phyloP scores from a whole-genome alignment of 306 rosid genomes.

The Carpinus viminea region DNA sequence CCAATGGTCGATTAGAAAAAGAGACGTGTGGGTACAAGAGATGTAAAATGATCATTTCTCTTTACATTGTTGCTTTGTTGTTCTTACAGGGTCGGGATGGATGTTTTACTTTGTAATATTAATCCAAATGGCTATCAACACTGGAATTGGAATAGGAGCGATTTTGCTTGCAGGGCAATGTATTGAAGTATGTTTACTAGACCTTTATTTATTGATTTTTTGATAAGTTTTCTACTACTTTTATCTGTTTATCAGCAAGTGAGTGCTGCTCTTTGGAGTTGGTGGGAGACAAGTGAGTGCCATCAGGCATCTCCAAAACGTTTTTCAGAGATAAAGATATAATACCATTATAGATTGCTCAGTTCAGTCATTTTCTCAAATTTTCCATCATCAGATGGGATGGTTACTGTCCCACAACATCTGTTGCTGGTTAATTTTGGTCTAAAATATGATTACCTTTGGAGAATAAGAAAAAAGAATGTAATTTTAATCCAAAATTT shows the following conservation, averaged over 20 bases:
- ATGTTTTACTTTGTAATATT: slow-evolving; percentile 88
- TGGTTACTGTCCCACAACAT: not conserved
- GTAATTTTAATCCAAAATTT: not conserved
- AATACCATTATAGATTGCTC: not conserved
- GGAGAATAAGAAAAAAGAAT: not conserved
- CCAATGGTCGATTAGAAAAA: too few species aligned
- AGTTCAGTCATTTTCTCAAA: not conserved
- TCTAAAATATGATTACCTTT: not conserved
- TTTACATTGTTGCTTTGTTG: too few species aligned
- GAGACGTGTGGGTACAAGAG: too few species aligned
- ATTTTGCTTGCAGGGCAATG: slow-evolving; percentile 79
- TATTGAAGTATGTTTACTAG: slow-evolving; percentile 50
- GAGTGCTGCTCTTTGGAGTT: not conserved
- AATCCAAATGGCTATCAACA: slow-evolving; percentile 87
- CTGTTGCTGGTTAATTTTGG: not conserved
- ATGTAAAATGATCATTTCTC: too few species aligned
- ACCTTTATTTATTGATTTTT: not conserved
- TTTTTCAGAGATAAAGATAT: too few species aligned
- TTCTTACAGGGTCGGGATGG: slow-evolving; percentile 77
- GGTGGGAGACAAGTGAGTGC: not conserved
- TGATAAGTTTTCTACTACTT: not conserved
- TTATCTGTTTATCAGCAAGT: too few species aligned
- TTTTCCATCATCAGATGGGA: not conserved
- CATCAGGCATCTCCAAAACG: not conserved
- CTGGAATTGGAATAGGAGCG: slow-evolving; percentile 87